Percentiles rank a stretch among this genome's conserved stretches.
phyloP scores from a whole-genome alignment of 305 asterid species.

The Andrographis paniculata region DNA sequence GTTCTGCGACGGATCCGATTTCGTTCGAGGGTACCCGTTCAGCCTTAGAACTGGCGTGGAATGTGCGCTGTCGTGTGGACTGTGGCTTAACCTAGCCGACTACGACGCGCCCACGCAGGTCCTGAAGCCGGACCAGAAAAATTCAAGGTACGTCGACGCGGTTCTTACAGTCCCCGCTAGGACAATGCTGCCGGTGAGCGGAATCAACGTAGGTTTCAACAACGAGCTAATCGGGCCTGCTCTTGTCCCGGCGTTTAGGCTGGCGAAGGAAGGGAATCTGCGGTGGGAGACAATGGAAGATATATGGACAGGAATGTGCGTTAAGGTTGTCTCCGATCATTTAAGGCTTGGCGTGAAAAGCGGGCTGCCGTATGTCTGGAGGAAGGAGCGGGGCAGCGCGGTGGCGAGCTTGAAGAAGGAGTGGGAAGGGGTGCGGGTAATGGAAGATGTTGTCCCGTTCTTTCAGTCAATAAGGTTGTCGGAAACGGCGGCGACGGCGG shows the following conservation, averaged over 20 bases:
- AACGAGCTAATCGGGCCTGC: conserved; percentile 79
- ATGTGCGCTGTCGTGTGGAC: conserved; percentile 81
- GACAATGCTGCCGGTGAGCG: conserved; percentile 74
- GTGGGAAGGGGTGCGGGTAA: conserved; percentile 92
- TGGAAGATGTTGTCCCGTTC: conserved; percentile 87
- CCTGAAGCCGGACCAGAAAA: conserved; percentile 51
- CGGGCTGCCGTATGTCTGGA: conserved; percentile 87
- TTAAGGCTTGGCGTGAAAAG: conserved; percentile 68
- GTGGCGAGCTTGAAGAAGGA: conserved; percentile 85
- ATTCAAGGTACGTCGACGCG: conserved; percentile 69
- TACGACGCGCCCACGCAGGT: conserved; percentile 92
- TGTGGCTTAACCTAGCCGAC: conserved; percentile 89
- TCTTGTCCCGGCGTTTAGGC: conserved; percentile 59
- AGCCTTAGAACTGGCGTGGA: conserved; percentile 79
- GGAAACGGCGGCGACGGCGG: conserved; percentile 43
- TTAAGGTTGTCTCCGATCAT: conserved; percentile 78
- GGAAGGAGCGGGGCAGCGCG: conserved; percentile 68
- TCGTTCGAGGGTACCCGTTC: conserved; percentile 92
- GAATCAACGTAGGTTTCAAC: conserved; percentile 67
- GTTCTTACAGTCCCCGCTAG: conserved; percentile 74
- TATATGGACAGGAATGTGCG: conserved; percentile 87
- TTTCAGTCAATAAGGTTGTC: conserved; percentile 64
- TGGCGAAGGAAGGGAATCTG: conserved; percentile 68
- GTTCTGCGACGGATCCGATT: conserved; percentile 67
- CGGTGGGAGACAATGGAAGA: conserved; percentile 95